These are phyloP conservation scores for Phytophthora fragariaefolia DNA, from an alignment of 352 stramenopile genomes.

Conservation along the genomic window DNA sequence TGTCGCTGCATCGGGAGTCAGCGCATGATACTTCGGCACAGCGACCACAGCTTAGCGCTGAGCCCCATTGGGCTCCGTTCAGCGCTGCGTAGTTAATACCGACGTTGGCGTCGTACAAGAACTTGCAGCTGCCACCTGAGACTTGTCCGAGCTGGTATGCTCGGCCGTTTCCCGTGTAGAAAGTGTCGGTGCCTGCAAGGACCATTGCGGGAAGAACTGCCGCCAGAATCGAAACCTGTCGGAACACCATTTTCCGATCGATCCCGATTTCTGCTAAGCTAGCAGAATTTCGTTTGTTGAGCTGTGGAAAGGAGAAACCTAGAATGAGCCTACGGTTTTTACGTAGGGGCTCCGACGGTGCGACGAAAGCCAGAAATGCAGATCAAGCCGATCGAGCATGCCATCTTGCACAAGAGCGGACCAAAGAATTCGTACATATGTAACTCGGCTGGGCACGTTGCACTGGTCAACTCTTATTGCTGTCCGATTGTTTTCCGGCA, in stretches of 20 bases:
- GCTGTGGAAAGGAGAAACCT: conserved; percentile 18
- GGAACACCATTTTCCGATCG: conserved; percentile 16
- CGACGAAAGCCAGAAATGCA: conserved; percentile 26
- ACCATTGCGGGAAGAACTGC: conserved; percentile 21
- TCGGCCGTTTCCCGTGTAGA: conserved; percentile 55
- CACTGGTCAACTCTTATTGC: neutral
- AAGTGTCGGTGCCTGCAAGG: conserved; percentile 23
- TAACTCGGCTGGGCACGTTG: conserved; percentile 1
- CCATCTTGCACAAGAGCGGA: conserved; percentile 22
- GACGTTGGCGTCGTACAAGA: conserved; percentile 52
- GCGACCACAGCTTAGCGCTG: conserved; percentile 60
- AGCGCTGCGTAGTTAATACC: conserved; percentile 67
- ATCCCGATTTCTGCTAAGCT: conserved; percentile 1
- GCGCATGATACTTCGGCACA: conserved; percentile 66
- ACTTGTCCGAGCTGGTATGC: conserved; percentile 48
- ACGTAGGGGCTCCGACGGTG: conserved; percentile 11
- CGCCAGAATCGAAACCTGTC: conserved; percentile 20
- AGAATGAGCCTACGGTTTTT: conserved; percentile 23
- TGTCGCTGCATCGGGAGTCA: conserved; percentile 51
- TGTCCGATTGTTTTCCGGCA: conserved; percentile 4
- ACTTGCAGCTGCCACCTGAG: conserved; percentile 62
- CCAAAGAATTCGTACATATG: conserved; percentile 1
- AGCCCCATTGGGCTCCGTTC: conserved; percentile 62
- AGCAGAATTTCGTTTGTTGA: too few relatives aligned
- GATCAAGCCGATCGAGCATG: conserved; percentile 32